Evolutionary conservation across 768 basidiomycete genomes (phyloP).

Genomic region (Mycena sanguinolenta): DNA sequence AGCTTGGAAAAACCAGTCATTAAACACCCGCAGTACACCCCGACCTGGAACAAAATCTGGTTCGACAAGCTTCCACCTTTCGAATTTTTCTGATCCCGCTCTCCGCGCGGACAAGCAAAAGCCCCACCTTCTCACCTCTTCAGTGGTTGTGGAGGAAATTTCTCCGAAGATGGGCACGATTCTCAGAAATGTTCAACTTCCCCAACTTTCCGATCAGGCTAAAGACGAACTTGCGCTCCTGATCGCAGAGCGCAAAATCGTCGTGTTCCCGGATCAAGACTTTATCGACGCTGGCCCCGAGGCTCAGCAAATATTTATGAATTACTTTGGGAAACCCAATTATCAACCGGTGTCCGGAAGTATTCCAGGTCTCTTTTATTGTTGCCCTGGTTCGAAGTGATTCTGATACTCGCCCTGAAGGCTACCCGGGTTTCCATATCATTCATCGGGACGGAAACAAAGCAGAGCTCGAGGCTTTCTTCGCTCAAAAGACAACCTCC

Average conservation of each 20-base stretch:
- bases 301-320: background rate
- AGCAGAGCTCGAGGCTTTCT: constrained; percentile 33
- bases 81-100: background rate
- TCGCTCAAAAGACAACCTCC: constrained; percentile 38
- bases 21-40: constrained; percentile 33
- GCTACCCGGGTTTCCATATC: constrained; percentile 36
- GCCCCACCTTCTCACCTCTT: constrained; percentile 24
- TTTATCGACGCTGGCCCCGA: constrained; percentile 23
- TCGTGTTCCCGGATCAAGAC: constrained; percentile 36
- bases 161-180: constrained; percentile 33
- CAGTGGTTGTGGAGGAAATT: constrained; percentile 20
- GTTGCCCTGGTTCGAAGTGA: constrained; percentile 2
- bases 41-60: constrained; percentile 36
- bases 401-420: constrained; percentile 3
- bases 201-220: constrained; percentile 20
- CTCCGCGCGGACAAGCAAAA: constrained; percentile 11
- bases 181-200: background rate
- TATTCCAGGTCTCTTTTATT: constrained; percentile 21
- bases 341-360: constrained; percentile 33
- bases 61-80: constrained; percentile 17
- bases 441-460: constrained; percentile 39
- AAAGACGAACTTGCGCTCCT: constrained; percentile 39
- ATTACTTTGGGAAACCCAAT: constrained; percentile 32
- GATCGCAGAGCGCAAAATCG: constrained; percentile 36
- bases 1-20: constrained; percentile 26